These are phyloP conservation scores for Mycena latifolia DNA, from an alignment of 768 basidiomycete genomes.

Conservation along the genomic window DNA sequence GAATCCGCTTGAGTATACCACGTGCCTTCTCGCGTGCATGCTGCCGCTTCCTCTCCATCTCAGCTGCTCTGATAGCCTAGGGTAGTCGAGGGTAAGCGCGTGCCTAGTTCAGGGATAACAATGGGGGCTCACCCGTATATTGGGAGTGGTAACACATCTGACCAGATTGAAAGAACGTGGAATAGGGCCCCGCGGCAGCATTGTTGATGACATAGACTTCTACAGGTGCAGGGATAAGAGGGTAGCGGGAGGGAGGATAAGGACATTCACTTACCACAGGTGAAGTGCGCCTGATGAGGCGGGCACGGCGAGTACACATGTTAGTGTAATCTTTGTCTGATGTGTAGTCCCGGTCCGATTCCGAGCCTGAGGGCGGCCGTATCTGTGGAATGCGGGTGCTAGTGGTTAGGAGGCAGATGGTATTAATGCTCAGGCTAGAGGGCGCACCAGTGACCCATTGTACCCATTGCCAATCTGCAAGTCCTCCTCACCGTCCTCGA, in stretches of 20 bases:
- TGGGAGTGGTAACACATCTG: background rate
- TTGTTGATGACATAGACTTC: background rate
- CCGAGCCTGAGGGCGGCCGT: background rate
- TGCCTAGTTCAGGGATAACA: too few relatives aligned
- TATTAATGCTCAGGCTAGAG: background rate
- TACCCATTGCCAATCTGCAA: too few relatives aligned
- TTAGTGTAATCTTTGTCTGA: too few relatives aligned
- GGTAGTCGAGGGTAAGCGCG: background rate
- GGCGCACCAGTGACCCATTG: background rate
- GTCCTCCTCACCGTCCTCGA: background rate
- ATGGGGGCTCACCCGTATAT: background rate
- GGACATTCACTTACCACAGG: background rate
- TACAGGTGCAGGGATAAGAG: too few relatives aligned
- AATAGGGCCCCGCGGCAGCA: background rate
- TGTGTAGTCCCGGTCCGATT: too few relatives aligned
- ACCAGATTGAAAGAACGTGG: background rate
- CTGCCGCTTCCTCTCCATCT: background rate
- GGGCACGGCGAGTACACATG: background rate
- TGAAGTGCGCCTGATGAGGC: background rate
- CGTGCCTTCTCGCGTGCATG: background rate
- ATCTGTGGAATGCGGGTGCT: background rate
- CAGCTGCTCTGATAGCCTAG: background rate
- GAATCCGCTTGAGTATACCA: background rate
- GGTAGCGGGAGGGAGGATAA: too few relatives aligned
- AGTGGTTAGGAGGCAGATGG: too few relatives aligned